Conservation (phyloP, 257 asterid species). For the Buddleja alternifolia region DNA sequence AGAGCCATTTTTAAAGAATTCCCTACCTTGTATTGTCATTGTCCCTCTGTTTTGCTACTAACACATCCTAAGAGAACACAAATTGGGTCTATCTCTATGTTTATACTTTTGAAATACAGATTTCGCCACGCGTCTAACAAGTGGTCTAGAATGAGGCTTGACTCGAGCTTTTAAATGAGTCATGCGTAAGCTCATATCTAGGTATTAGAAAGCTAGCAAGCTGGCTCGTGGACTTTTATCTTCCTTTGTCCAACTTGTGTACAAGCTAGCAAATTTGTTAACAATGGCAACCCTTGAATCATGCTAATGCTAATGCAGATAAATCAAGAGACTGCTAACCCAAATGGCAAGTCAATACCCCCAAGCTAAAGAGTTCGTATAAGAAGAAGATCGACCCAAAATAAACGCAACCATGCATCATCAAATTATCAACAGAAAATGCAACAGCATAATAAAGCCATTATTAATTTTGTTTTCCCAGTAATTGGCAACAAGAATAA, state of each 20-base stretch:
- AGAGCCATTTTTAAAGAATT: background rate
- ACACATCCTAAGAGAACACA: background rate
- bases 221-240: too few species aligned
- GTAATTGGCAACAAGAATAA: background rate
- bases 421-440: background rate
- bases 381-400: too few species aligned
- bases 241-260: too few species aligned
- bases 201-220: too few species aligned
- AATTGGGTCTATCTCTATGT: background rate
- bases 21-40: too few species aligned
- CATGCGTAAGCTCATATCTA: too few species aligned
- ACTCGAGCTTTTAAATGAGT: too few species aligned
- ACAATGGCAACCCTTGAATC: background rate
- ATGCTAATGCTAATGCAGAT: background rate
- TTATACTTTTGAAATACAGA: background rate
- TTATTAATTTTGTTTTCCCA: background rate
- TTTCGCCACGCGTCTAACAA: too few species aligned
- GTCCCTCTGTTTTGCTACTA: background rate
- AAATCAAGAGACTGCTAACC: background rate
- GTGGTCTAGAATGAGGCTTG: too few species aligned
- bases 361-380: background rate
- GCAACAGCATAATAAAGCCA: constrained; percentile 14
- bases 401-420: constrained; percentile 11
- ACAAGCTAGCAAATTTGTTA: too few species aligned
- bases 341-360: background rate